phyloP scores from a whole-genome alignment of 2,329 filamentous ascomycete species.

The Hymenoscyphus albidus region DNA sequence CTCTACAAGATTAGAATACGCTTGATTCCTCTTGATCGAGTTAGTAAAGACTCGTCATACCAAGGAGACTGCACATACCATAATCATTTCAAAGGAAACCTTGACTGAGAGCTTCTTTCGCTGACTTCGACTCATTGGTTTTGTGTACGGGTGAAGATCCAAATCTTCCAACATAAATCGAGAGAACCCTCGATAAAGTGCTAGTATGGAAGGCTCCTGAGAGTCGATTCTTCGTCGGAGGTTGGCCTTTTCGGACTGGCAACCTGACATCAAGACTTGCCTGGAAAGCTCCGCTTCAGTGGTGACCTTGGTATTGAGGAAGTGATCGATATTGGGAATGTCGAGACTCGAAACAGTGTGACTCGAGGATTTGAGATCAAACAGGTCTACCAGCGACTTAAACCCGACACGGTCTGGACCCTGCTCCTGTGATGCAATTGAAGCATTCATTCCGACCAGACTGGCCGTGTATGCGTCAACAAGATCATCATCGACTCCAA shows the following conservation, averaged over 20 bases:
- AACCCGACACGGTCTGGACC: constrained; percentile 6
- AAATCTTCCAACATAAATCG: constrained; percentile 13
- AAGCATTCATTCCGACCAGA: constrained; percentile 5
- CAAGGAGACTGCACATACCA: constrained; percentile 3
- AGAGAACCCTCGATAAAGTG: constrained; percentile 9
- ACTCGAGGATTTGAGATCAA: constrained; percentile 6
- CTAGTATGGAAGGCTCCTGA: constrained; percentile 8
- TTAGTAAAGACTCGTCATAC: background rate
- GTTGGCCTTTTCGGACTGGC: constrained; percentile 6
- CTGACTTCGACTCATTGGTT: constrained; percentile 8
- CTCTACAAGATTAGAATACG: constrained; percentile 11
- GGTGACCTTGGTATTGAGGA: constrained; percentile 7
- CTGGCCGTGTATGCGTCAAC: constrained; percentile 9
- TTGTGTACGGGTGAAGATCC: constrained; percentile 10
- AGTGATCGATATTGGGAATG: constrained; percentile 9
- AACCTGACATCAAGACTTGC: constrained; percentile 8
- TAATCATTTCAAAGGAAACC: constrained; percentile 13
- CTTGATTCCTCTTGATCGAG: constrained; percentile 7
- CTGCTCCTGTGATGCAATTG: background rate
- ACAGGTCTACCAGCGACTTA: constrained; percentile 10
- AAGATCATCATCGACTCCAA: constrained; percentile 10
- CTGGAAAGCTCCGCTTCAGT: constrained; percentile 9
- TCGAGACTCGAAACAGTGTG: background rate
- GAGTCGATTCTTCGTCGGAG: constrained; percentile 10
- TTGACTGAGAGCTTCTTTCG: constrained; percentile 11